Conservation (phyloP, 139 green algal genomes). For the Closterium sp. region DNA sequence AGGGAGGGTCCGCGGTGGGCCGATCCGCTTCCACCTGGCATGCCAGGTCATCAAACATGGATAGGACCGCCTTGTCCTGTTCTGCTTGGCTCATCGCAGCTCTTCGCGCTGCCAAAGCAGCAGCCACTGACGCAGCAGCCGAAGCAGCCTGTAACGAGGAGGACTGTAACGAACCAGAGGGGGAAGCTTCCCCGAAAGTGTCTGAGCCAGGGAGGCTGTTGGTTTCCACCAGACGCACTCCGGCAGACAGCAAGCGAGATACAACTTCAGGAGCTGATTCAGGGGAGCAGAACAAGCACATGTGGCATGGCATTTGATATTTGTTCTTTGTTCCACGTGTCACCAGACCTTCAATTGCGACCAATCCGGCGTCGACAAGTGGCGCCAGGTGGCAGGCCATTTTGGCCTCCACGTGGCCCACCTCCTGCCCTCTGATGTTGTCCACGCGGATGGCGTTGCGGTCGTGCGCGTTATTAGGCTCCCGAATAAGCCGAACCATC, state of each 20-base stretch:
- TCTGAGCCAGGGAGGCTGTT: background rate
- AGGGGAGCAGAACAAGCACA: background rate
- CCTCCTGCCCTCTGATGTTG: constrained; percentile 54
- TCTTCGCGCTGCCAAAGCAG: background rate
- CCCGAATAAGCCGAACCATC: constrained; percentile 58
- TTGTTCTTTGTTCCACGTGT: constrained; percentile 2
- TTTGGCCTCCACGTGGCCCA: constrained; percentile 33
- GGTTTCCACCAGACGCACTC: background rate
- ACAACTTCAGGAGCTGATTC: background rate
- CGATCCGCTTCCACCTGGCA: background rate
- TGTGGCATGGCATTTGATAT: background rate
- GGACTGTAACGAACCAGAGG: background rate
- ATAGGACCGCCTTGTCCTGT: background rate
- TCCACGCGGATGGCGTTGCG: constrained; percentile 63
- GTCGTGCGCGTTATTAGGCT: constrained; percentile 68
- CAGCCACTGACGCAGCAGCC: background rate
- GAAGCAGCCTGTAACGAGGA: background rate
- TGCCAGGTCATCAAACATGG: constrained; percentile 11
- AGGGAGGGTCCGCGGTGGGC: constrained; percentile 17
- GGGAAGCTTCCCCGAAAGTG: background rate
- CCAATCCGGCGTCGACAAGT: constrained; percentile 14
- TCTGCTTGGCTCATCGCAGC: background rate
- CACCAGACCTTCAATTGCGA: constrained; percentile 11
- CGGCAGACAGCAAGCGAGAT: background rate
- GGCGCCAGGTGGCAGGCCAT: constrained; percentile 22